Evolutionary conservation across 2,329 filamentous ascomycete genomes (phyloP).

Genomic region (Colletotrichum sp.): DNA sequence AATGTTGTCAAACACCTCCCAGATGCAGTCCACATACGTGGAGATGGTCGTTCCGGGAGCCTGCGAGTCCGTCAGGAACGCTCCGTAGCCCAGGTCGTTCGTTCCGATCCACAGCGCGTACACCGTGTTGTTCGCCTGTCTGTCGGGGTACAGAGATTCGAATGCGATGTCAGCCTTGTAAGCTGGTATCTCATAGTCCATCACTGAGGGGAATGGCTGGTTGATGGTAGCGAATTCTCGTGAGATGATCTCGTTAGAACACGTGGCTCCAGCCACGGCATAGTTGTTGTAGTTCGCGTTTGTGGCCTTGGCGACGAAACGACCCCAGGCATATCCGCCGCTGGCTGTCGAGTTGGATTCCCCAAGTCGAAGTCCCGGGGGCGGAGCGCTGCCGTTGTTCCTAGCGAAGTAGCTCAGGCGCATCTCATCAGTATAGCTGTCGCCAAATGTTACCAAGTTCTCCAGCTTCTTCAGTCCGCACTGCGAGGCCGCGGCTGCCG

Average conservation of each 20-base stretch:
- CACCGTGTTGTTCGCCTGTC: slow-evolving; percentile 63
- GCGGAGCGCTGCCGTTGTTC: slow-evolving; percentile 64
- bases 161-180: slow-evolving; percentile 55
- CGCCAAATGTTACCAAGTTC: slow-evolving; percentile 72
- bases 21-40: slow-evolving; percentile 72
- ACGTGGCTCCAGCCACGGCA: slow-evolving; percentile 74
- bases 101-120: slow-evolving; percentile 83
- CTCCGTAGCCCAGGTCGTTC: slow-evolving; percentile 73
- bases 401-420: slow-evolving; percentile 66
- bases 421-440: slow-evolving; percentile 78
- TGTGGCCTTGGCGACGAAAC: slow-evolving; percentile 66
- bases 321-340: slow-evolving; percentile 72
- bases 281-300: slow-evolving; percentile 68
- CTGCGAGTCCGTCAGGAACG: slow-evolving; percentile 70
- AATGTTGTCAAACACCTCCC: slow-evolving; percentile 63
- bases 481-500: slow-evolving; percentile 15
- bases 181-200: slow-evolving; percentile 64
- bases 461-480: slow-evolving; percentile 52
- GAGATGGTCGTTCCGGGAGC: slow-evolving; percentile 61
- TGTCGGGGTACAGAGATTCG: slow-evolving; percentile 45
- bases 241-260: slow-evolving; percentile 69
- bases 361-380: slow-evolving; percentile 56
- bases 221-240: slow-evolving; percentile 56
- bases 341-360: slow-evolving; percentile 57
- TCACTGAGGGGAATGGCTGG: slow-evolving; percentile 63